Evolutionary conservation across 768 basidiomycete genomes (phyloP), one percentile per base, ranked within the genome.

Genomic region (Saitozyma podzolica): DNA sequence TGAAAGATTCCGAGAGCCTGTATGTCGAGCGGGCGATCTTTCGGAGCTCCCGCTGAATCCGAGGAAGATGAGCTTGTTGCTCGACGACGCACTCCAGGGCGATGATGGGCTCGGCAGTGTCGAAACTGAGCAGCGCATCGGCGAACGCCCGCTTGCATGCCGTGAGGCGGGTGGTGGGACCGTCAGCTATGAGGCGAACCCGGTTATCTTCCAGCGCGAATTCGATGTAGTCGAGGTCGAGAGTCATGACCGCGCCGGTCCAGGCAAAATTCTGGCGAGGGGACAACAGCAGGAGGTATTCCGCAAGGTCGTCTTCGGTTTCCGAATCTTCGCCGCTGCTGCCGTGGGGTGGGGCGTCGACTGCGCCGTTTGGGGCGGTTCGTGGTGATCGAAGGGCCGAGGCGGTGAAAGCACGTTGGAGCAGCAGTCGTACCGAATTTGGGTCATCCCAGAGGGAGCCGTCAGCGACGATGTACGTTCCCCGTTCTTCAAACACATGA

Each of bases 141-240:
- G 80, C 76, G 73, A 97, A 94, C 47, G 84, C 82, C 52, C 89
- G 85, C 76, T 93, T 95, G 19, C 92, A 90, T 20, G 86, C 69
- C 13, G 83, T 82, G 40, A 99, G 83, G 9, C 90, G 86, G 20
- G 85, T 84, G 65, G 88, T 86, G 0, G 93, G 86, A 9, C 94
- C 94, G 73, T 96, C 92, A 8, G 95, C 90, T 58, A 98, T 85
- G 37, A 99, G 82, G 20, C 93, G 87, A n/a, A 92, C 86, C n/a
- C 92, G 86, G 67, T 89, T 87, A 65, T 95, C 93, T 70, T 88
- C 88, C 61, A 90, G 82, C 60, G 89, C 89, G 20, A 95, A 81
- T n/a, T 92, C 88, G 66, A 92, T 82, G 70, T 82, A 87, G 13
- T 89, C 86, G 16, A 94, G 81, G 41, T 77, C 73, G 50, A 92